A percentile compares a stretch with the other conserved stretches of the same genome.
Conservation (phyloP, 176 grass and related monocot genomes). For the Guadua angustifolia region DNA sequence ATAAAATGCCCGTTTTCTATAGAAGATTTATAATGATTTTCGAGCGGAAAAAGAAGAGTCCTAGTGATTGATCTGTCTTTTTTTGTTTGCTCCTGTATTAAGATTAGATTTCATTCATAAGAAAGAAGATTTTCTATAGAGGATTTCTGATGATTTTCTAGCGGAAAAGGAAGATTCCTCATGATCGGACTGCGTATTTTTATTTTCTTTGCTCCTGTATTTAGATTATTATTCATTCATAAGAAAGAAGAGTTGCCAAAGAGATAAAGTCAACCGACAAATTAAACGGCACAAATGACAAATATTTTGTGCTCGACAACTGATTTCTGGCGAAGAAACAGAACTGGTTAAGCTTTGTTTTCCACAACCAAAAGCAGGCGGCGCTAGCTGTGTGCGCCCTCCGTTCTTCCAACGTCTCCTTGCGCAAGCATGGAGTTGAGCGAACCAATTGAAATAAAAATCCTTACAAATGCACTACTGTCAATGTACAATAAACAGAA, state of each 20-base stretch:
- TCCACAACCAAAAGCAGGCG: constrained; percentile 5
- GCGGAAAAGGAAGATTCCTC: too few species aligned
- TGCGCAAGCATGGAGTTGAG: neutral
- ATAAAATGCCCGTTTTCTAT: neutral
- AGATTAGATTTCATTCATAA: too few species aligned
- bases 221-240: neutral
- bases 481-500: too few species aligned
- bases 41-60: too few species aligned
- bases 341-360: neutral
- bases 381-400: neutral
- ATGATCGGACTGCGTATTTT: too few species aligned
- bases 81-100: too few species aligned
- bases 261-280: neutral
- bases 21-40: neutral
- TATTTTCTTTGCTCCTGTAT: neutral
- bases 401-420: neutral
- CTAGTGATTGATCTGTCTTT: too few species aligned
- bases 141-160: neutral
- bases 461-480: too few species aligned
- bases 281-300: neutral
- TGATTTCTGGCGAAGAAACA: neutral
- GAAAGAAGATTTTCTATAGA: neutral
- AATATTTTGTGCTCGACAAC: neutral
- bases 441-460: neutral
- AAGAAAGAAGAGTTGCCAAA: neutral